Conservation (phyloP, 2,329 filamentous ascomycete genomes). For the Zymoseptoria ardabiliae region DNA sequence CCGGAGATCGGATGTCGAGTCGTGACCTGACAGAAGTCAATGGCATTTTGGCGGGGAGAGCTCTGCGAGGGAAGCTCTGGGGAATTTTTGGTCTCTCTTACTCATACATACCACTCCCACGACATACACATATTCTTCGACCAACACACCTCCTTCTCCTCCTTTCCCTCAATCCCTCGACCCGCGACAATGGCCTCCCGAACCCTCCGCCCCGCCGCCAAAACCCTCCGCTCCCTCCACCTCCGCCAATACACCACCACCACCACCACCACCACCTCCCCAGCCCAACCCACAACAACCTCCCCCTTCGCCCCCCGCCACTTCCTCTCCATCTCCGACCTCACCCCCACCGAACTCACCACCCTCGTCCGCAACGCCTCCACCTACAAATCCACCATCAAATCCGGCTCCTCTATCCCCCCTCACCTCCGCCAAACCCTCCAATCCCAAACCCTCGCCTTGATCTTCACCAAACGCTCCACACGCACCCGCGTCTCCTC, state of each 20-base stretch:
- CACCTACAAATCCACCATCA: conserved; percentile 68
- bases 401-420: conserved; percentile 50
- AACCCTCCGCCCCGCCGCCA: conserved; percentile 16
- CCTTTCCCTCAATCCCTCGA: not conserved
- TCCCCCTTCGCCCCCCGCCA: conserved; percentile 66
- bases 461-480: conserved; percentile 95
- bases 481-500: conserved; percentile 91
- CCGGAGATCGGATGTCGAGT: not conserved
- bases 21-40: not conserved
- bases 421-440: conserved; percentile 58
- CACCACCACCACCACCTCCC: conserved; percentile 21
- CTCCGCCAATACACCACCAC: conserved; percentile 20
- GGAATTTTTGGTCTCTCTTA: not conserved
- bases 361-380: conserved; percentile 77
- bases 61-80: not conserved
- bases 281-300: conserved; percentile 31
- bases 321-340: conserved; percentile 83
- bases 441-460: conserved; percentile 72
- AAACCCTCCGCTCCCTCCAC: conserved; percentile 15
- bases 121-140: not conserved
- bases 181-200: conserved; percentile 15
- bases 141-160: not conserved
- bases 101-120: not conserved
- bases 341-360: conserved; percentile 71
- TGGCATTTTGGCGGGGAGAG: not conserved